Evolutionary conservation across 1,284 basidiomycete genomes (phyloP).

Genomic region (Sanguinoderma infundibulare): DNA sequence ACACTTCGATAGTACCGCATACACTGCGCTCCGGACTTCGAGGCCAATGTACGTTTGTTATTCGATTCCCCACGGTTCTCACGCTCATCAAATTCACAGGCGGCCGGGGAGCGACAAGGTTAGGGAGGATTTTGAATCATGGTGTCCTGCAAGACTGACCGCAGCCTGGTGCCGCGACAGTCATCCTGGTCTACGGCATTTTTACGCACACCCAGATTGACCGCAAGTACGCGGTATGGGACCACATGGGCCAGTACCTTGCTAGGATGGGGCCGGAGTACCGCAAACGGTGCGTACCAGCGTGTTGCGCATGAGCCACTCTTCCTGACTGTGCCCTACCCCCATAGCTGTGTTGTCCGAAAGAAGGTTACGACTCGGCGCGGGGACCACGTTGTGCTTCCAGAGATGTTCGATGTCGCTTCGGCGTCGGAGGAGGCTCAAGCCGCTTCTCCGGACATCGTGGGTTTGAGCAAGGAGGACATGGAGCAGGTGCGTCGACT

Average conservation of each 20-base stretch:
- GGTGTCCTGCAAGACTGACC: background rate
- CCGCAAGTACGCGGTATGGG: conserved; percentile 57
- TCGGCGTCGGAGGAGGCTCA: conserved; percentile 23
- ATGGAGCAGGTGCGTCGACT: conserved; percentile 42
- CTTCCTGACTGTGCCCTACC: background rate
- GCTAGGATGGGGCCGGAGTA: conserved; percentile 59
- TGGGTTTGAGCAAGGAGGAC: conserved; percentile 39
- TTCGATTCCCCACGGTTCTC: conserved; percentile 9
- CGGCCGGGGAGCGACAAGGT: conserved; percentile 70
- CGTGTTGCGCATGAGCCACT: no score
- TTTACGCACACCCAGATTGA: conserved; percentile 65
- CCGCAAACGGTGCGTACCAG: conserved; percentile 44
- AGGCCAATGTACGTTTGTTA: conserved; percentile 45
- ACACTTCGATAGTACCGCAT: conserved; percentile 60
- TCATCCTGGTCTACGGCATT: conserved; percentile 62
- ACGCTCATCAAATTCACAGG: no score
- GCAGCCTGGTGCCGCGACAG: conserved; percentile 33
- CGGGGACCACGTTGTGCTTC: background rate
- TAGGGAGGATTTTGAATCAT: background rate
- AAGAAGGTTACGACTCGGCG: background rate
- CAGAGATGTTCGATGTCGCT: background rate
- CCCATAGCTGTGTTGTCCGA: background rate
- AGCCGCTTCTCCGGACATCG: background rate
- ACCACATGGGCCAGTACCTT: conserved; percentile 55
- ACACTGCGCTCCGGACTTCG: conserved; percentile 58